These are phyloP conservation scores for Candida easanensis DNA, from an alignment of 805 yeast species.

Conservation along the genomic window DNA sequence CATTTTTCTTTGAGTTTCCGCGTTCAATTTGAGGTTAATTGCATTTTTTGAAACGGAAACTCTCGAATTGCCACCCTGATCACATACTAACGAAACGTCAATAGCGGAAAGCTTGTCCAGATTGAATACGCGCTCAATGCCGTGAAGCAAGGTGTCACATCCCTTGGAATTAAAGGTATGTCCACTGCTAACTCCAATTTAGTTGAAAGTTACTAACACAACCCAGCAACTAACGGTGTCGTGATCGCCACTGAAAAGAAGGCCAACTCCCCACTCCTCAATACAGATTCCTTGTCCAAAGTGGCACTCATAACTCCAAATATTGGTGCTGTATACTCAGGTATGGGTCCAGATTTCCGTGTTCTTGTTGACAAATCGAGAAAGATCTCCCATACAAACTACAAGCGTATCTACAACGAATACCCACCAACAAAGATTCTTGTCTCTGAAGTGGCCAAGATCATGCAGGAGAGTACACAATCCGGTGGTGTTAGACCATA, in stretches of 20 bases:
- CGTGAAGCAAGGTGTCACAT: slow-evolving; percentile 96
- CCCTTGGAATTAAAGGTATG: slow-evolving; percentile 72
- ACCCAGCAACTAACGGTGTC: slow-evolving; percentile 82
- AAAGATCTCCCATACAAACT: slow-evolving; percentile 87
- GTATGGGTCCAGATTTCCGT: slow-evolving; percentile 99
- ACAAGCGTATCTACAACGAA: slow-evolving; percentile 91
- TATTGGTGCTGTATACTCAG: slow-evolving; percentile 94
- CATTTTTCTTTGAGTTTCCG: neutral
- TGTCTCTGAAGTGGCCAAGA: slow-evolving; percentile 91
- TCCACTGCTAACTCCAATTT: neutral
- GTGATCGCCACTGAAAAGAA: slow-evolving; percentile 97
- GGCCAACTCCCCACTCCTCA: slow-evolving; percentile 72
- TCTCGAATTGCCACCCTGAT: slow-evolving; percentile 3
- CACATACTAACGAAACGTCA: slow-evolving; percentile 11
- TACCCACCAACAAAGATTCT: slow-evolving; percentile 94
- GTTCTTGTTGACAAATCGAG: slow-evolving; percentile 92
- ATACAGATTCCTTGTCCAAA: slow-evolving; percentile 72
- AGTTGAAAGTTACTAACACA: slow-evolving; percentile 8
- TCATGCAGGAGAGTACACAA: slow-evolving; percentile 98
- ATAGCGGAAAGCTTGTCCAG: slow-evolving; percentile 93
- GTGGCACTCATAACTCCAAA: slow-evolving; percentile 87
- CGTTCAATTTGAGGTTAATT: neutral
- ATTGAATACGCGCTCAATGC: slow-evolving; percentile 97
- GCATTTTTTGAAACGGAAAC: neutral
- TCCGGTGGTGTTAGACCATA: slow-evolving; percentile 99